These are phyloP conservation scores for Beta corolliflora DNA, from an alignment of 179 eudicot species.

Conservation along the genomic window DNA sequence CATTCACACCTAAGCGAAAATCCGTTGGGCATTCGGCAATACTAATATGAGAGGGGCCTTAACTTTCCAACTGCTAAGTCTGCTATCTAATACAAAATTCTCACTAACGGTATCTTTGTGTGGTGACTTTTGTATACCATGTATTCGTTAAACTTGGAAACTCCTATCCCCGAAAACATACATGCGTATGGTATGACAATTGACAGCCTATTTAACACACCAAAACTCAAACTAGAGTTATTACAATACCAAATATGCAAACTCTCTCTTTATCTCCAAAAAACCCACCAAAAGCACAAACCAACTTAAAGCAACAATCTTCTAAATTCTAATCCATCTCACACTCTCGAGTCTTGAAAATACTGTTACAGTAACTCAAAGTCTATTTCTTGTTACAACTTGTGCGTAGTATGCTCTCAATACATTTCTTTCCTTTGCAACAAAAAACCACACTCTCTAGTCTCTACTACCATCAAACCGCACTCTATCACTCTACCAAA, in stretches of 20 bases:
- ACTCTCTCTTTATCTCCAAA: not conserved
- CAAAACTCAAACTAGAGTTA: not conserved
- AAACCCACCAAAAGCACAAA: not conserved
- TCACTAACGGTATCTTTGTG: not conserved
- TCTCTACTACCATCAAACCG: not conserved
- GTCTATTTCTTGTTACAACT: not conserved
- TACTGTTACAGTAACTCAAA: not conserved
- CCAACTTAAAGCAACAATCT: not conserved
- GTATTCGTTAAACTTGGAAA: not conserved
- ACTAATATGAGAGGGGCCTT: not conserved
- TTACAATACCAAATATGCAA: not conserved
- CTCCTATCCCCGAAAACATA: not conserved
- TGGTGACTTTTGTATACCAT: not conserved
- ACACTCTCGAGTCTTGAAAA: not conserved
- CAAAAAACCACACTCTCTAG: not conserved
- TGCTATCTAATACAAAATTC: not conserved
- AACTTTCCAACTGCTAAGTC: not conserved
- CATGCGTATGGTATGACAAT: not conserved
- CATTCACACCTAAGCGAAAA: not conserved
- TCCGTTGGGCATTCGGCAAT: not conserved
- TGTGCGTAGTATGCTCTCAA: not conserved
- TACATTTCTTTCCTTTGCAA: too few relatives aligned
- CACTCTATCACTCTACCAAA: not conserved
- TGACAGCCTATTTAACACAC: not conserved
- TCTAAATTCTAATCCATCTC: not conserved